phyloP scores from a whole-genome alignment of 2,329 filamentous ascomycete species.

The Zymoseptoria brevis region DNA sequence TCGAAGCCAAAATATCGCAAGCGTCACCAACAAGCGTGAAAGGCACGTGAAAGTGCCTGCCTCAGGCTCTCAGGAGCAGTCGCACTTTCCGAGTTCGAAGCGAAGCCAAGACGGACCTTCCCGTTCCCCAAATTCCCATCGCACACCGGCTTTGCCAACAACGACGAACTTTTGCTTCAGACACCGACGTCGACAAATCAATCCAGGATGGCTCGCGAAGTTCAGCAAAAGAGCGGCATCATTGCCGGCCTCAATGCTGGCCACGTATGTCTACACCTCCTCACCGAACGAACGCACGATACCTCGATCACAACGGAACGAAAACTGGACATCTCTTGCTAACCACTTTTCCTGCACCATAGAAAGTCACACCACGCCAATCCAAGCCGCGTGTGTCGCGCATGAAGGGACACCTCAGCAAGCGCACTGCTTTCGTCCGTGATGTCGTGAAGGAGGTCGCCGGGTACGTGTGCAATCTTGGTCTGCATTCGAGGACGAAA shows the following conservation, averaged over 20 bases:
- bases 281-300: not conserved
- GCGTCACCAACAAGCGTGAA: not conserved
- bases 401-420: constrained; percentile 95
- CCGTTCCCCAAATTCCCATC: too few relatives aligned
- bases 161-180: not conserved
- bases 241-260: constrained; percentile 57
- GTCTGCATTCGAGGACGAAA: constrained; percentile 23
- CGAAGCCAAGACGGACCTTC: too few relatives aligned
- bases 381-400: constrained; percentile 44
- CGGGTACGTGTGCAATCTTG: constrained; percentile 54
- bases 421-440: constrained; percentile 92
- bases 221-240: constrained; percentile 48
- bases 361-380: constrained; percentile 46
- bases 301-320: constrained; percentile 2
- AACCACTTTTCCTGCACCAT: constrained; percentile 16
- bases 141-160: constrained; percentile 2
- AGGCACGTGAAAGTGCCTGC: constrained; percentile 1
- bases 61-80: too few relatives aligned
- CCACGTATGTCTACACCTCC: constrained; percentile 49
- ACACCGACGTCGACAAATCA: constrained; percentile 21
- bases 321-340: constrained; percentile 10
- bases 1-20: constrained; percentile 2
- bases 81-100: too few relatives aligned
- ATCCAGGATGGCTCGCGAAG: constrained; percentile 45
- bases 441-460: constrained; percentile 98